Conservation (phyloP, 2,329 filamentous ascomycete species). For the Fusarium irregulare region DNA sequence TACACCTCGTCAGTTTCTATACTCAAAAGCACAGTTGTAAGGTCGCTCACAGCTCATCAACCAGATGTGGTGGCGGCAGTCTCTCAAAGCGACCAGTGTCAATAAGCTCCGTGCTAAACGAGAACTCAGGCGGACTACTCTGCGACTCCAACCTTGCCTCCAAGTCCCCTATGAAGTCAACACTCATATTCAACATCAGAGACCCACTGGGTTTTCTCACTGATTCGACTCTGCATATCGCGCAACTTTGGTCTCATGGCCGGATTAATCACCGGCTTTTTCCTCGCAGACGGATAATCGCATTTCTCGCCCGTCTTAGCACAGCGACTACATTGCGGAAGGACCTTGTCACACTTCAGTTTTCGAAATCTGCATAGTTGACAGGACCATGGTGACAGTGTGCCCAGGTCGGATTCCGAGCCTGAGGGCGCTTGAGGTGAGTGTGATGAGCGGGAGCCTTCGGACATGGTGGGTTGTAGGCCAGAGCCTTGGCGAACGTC, state of each 20-base stretch:
- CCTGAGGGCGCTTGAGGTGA: slow-evolving; percentile 23
- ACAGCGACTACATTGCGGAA: slow-evolving; percentile 22
- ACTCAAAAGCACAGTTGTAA: no score
- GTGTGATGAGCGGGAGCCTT: slow-evolving; percentile 13
- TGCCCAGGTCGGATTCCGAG: slow-evolving; percentile 12
- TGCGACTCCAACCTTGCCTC: slow-evolving; percentile 21
- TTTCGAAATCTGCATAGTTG: slow-evolving; percentile 26
- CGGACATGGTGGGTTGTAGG: slow-evolving; percentile 6
- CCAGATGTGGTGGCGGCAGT: slow-evolving; percentile 24
- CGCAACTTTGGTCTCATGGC: slow-evolving; percentile 24
- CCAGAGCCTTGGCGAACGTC: neutral
- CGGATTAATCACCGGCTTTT: slow-evolving; percentile 21
- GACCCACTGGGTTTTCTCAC: neutral
- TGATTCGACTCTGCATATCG: slow-evolving; percentile 29
- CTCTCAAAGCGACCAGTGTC: slow-evolving; percentile 34
- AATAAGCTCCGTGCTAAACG: slow-evolving; percentile 20
- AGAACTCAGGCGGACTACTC: slow-evolving; percentile 1
- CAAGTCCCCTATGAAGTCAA: slow-evolving; percentile 53
- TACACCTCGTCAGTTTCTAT: neutral
- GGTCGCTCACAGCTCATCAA: slow-evolving; percentile 38
- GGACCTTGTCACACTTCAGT: slow-evolving; percentile 19
- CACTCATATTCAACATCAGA: accelerated
- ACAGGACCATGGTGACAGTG: slow-evolving; percentile 22
- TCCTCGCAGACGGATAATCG: slow-evolving; percentile 24
- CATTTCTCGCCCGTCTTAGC: slow-evolving; percentile 21